phyloP scores from a whole-genome alignment of 768 basidiomycete species.

The Suillus spraguei region DNA sequence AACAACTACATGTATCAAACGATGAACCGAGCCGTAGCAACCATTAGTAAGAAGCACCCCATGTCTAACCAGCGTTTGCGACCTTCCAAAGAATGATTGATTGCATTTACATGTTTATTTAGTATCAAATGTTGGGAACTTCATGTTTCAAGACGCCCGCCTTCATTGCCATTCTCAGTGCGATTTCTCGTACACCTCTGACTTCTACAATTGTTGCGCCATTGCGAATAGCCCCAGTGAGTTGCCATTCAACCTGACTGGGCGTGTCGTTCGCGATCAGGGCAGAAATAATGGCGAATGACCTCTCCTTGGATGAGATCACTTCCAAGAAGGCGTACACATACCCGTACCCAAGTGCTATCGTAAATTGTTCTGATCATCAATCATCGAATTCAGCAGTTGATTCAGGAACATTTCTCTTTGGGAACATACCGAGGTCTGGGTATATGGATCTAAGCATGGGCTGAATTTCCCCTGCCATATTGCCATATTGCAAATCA shows the following conservation, averaged over 20 bases:
- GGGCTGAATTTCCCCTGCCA: conserved; percentile 47
- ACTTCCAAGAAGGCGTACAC: conserved; percentile 52
- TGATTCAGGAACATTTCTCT: too few species aligned
- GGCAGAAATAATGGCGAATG: conserved; percentile 59
- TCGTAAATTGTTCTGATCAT: conserved; percentile 57
- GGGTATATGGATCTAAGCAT: conserved; percentile 58
- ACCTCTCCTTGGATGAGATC: conserved; percentile 54
- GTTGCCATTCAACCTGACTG: conserved; percentile 64
- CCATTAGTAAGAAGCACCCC: not conserved
- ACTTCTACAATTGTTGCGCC: conserved; percentile 57
- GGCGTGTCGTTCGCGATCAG: conserved; percentile 65
- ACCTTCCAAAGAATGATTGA: not conserved
- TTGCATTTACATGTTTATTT: not conserved
- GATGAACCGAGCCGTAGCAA: not conserved
- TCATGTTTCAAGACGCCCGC: conserved; percentile 57
- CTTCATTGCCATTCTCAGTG: conserved; percentile 50
- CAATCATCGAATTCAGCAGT: conserved; percentile 5
- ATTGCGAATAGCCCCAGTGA: conserved; percentile 53
- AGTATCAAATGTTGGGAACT: conserved; percentile 45
- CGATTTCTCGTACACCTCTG: conserved; percentile 54
- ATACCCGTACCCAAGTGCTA: conserved; percentile 56
- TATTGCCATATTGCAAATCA: conserved; percentile 55
- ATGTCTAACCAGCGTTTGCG: not conserved
- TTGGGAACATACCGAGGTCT: conserved; percentile 62
- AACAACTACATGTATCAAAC: conserved; percentile 2